phyloP scores from a whole-genome alignment of 371 early-diverging fungal genomes.

The Syncephalastrum racemosum region DNA sequence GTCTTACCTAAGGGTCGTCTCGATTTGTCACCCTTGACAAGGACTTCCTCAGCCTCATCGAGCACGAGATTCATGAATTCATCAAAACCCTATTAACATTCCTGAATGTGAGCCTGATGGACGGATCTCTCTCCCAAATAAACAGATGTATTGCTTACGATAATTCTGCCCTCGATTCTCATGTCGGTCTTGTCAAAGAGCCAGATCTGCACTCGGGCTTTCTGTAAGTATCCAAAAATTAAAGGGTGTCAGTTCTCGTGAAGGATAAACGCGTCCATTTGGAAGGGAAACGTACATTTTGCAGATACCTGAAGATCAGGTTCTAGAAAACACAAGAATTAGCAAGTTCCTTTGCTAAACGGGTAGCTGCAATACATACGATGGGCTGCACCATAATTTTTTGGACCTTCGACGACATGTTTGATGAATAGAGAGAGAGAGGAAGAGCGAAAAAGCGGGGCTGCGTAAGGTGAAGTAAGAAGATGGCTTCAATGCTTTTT shows the following conservation, averaged over 20 bases:
- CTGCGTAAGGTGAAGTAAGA: not conserved
- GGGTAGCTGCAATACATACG: slow-evolving; percentile 44
- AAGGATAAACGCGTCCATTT: no score
- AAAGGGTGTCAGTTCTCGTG: not conserved
- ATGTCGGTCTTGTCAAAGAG: slow-evolving; percentile 84
- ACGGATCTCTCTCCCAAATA: not conserved
- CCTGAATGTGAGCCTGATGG: not conserved
- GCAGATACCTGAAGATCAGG: slow-evolving; percentile 92
- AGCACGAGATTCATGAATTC: slow-evolving; percentile 97
- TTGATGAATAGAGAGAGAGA: slow-evolving; percentile 7
- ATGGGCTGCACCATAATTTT: slow-evolving; percentile 98
- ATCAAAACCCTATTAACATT: slow-evolving; percentile 83
- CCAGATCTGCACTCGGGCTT: slow-evolving; percentile 91
- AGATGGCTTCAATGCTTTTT: slow-evolving; percentile 4
- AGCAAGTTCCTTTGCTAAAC: not conserved
- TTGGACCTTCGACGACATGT: slow-evolving; percentile 85
- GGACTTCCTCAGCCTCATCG: slow-evolving; percentile 86
- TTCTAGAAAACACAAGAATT: slow-evolving; percentile 52
- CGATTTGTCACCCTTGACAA: slow-evolving; percentile 62
- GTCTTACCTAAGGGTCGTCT: slow-evolving; percentile 15
- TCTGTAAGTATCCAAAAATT: slow-evolving; percentile 45
- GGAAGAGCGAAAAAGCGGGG: not conserved
- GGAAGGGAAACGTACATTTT: slow-evolving; percentile 52
- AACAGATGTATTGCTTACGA: slow-evolving; percentile 52
- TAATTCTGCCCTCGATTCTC: slow-evolving; percentile 90